Base-by-base conservation (phyloP, 2,329 filamentous ascomycete genomes). In the Aspergillus neoniger region DNA sequence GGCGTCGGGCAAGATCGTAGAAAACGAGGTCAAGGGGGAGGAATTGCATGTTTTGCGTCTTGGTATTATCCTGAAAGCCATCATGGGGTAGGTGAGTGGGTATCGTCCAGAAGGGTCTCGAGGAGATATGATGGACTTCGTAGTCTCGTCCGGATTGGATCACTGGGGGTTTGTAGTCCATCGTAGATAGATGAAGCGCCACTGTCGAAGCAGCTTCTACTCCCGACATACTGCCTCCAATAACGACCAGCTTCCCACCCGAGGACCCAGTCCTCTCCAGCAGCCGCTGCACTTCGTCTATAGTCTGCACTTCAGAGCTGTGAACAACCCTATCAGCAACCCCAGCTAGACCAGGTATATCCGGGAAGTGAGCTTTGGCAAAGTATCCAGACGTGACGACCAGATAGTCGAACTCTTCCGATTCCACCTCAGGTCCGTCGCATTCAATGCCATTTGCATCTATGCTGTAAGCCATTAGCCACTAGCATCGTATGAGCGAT, bases 201-300 rank as follows among this genome's bases (percentile, higher is more conserved):
- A 93, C 85, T 2, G 88, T 87, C 9, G 86, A 88, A 0, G 91
- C 88, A 52, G 89, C 88, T 77, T 96, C 91, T 5, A 90, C 85
- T 0, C 91, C 91, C 2, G 91, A 94, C 83, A 95, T 92, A 68
- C 92, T 90, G 0, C 91, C 91, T 0, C 91, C 91, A 1, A 92
- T 85, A 0, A 96, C 81, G 1, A 92, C 80, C 15, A 95, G 86
- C 69, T 88, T 91, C 17, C 85, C 84, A 1, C 80, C 80, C 0
- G 69, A 67, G 1, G 32, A 25, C 5, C 48, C 38, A 12, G 61
- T 38, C 4, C 51, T 54, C 17, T 64, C 41, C 4, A 65, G 51
- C 23, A 64, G 43, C n/a, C 10, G 4, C 2, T 50, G 3, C 32
- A 69, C 50, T 4, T 77, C 71, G 0, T 74, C 67, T 2, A 90